Evolutionary conservation across 805 yeast genomes (phyloP).

Genomic region (Candida methanosorbosa): DNA sequence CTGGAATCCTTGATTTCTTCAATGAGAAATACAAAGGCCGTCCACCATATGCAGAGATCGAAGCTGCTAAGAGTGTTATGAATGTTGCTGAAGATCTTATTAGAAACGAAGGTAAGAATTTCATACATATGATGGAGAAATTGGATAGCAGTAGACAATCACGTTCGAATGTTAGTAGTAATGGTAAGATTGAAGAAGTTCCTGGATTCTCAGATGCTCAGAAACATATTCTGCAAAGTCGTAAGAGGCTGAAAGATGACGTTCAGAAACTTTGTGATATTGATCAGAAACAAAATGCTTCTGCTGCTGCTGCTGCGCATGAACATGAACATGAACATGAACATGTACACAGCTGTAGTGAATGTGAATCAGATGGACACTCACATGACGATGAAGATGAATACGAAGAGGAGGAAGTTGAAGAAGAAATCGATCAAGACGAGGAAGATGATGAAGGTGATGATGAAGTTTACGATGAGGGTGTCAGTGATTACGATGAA

Average conservation of each 20-base stretch:
- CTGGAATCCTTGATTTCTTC: neutral
- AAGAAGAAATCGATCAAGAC: constrained; percentile 16
- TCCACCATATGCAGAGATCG: neutral
- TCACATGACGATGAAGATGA: constrained; percentile 7
- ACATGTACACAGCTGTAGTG: constrained; percentile 7
- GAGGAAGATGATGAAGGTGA: constrained; percentile 13
- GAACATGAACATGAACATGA: constrained; percentile 8
- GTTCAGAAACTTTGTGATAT: constrained; percentile 5
- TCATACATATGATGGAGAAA: constrained; percentile 73
- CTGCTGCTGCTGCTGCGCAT: constrained; percentile 4
- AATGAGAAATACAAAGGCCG: neutral
- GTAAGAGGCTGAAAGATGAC: constrained; percentile 17
- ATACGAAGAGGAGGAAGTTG: constrained; percentile 9
- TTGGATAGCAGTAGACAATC: constrained; percentile 46
- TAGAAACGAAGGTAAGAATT: constrained; percentile 68
- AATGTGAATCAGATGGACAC: constrained; percentile 5
- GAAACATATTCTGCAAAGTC: neutral
- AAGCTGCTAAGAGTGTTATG: constrained; percentile 4
- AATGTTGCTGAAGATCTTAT: constrained; percentile 74
- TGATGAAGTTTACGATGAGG: constrained; percentile 11
- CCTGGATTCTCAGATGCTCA: neutral
- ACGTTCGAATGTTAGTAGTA: neutral
- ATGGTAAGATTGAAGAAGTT: neutral
- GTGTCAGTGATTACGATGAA: constrained; percentile 4
- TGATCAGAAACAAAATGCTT: constrained; percentile 19